These are phyloP conservation scores for Haplographium delicatum DNA, from an alignment of 495 filamentous ascomycete species.

Conservation along the genomic window DNA sequence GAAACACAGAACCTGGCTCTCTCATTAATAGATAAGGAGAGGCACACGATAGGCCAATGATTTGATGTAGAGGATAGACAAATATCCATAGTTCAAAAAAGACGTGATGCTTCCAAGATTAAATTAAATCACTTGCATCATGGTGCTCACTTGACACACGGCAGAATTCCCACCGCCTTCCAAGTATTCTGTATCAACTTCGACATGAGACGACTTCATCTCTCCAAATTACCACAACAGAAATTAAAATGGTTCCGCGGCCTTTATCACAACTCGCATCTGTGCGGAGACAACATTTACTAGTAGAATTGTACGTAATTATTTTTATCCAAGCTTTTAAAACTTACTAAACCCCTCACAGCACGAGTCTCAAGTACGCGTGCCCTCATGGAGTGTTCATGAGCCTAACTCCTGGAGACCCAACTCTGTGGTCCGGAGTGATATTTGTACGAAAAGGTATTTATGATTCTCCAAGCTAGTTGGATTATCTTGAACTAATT, in stretches of 20 bases:
- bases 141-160: too few relatives aligned
- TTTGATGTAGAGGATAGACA: too few relatives aligned
- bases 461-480: not conserved
- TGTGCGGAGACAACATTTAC: constrained; percentile 55
- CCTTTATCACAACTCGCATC: constrained; percentile 13
- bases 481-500: not conserved
- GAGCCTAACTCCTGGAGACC: constrained; percentile 74
- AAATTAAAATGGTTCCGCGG: constrained; percentile 16
- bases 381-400: constrained; percentile 83
- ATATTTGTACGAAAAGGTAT: constrained; percentile 83
- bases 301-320: constrained; percentile 67
- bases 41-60: too few relatives aligned
- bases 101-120: too few relatives aligned
- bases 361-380: constrained; percentile 73
- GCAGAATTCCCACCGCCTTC: constrained; percentile 1
- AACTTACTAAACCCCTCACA: constrained; percentile 33
- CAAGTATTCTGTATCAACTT: not conserved
- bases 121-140: too few relatives aligned
- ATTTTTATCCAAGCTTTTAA: constrained; percentile 2
- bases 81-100: too few relatives aligned
- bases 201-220: not conserved
- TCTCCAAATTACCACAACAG: not conserved
- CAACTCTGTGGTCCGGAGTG: constrained; percentile 79
- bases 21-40: too few relatives aligned
- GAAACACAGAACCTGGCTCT: too few relatives aligned